Conservation (phyloP, 306 rosid species). For the Canavalia gladiata region DNA sequence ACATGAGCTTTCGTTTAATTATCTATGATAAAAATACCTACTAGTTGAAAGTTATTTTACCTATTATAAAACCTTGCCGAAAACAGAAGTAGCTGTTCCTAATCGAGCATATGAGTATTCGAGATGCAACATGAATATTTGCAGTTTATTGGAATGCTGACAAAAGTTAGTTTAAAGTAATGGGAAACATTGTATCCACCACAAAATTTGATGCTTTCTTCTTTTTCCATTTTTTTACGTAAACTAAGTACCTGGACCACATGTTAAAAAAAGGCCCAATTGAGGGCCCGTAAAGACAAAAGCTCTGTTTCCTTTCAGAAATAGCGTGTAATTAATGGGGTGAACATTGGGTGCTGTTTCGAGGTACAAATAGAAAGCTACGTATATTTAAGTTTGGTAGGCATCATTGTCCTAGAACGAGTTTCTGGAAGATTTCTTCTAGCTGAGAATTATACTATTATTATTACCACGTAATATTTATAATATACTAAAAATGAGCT, state of each 20-base stretch:
- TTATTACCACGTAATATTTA: not conserved
- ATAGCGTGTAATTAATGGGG: not conserved
- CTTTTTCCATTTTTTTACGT: not conserved
- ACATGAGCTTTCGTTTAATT: not conserved
- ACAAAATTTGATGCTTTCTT: constrained; percentile 27
- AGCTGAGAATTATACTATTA: not conserved
- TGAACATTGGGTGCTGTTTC: not conserved
- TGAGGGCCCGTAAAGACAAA: constrained; percentile 5
- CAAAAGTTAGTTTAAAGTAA: not conserved
- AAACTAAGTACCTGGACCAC: constrained; percentile 9
- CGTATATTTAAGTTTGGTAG: too few species aligned
- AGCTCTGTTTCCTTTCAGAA: not conserved
- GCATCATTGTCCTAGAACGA: not conserved
- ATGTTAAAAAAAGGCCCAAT: not conserved
- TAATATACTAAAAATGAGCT: too few species aligned
- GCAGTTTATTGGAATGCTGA: not conserved
- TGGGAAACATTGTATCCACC: not conserved
- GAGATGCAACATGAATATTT: not conserved
- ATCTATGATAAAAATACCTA: not conserved
- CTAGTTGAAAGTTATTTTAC: not conserved
- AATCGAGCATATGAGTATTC: not conserved
- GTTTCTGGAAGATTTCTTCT: not conserved
- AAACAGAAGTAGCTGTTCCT: not conserved
- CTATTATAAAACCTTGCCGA: not conserved
- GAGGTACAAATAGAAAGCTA: not conserved